Conservation (phyloP, 768 basidiomycete species). For the Mycena floridula region DNA sequence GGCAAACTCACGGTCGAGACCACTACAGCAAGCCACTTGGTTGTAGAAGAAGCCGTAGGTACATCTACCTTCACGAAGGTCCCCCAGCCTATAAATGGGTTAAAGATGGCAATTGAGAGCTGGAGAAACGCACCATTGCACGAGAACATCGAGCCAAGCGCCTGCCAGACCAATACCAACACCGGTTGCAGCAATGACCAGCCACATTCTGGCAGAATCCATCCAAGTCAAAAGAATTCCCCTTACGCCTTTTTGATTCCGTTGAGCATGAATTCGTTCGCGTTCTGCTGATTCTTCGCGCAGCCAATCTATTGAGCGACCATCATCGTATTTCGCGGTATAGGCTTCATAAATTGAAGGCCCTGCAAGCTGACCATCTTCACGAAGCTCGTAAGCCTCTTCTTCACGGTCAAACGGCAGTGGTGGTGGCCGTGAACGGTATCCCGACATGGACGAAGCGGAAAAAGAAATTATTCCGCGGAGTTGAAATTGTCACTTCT, state of each 20-base stretch:
- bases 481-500: not conserved
- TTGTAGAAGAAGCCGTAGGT: conserved; percentile 67
- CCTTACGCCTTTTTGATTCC: conserved; percentile 46
- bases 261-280: conserved; percentile 42
- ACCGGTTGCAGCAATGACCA: conserved; percentile 62
- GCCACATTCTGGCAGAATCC: conserved; percentile 58
- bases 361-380: conserved; percentile 30
- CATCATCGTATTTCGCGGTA: conserved; percentile 44
- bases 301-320: conserved; percentile 64
- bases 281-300: conserved; percentile 61
- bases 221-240: conserved; percentile 49
- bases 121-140: conserved; percentile 52
- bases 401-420: conserved; percentile 24
- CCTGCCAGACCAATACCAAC: conserved; percentile 63
- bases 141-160: conserved; percentile 68
- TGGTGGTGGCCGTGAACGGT: conserved; percentile 7
- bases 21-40: conserved; percentile 64
- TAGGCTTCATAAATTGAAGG: conserved; percentile 19
- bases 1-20: conserved; percentile 45
- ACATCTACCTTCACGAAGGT: conserved; percentile 65
- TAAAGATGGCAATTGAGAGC: not conserved
- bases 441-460: not conserved
- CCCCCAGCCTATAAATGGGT: conserved; percentile 45
- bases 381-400: conserved; percentile 41
- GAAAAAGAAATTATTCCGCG: conserved; percentile 6